phyloP scores from a whole-genome alignment of 2,329 filamentous ascomycete genomes.

The Geosmithia putterillii region DNA sequence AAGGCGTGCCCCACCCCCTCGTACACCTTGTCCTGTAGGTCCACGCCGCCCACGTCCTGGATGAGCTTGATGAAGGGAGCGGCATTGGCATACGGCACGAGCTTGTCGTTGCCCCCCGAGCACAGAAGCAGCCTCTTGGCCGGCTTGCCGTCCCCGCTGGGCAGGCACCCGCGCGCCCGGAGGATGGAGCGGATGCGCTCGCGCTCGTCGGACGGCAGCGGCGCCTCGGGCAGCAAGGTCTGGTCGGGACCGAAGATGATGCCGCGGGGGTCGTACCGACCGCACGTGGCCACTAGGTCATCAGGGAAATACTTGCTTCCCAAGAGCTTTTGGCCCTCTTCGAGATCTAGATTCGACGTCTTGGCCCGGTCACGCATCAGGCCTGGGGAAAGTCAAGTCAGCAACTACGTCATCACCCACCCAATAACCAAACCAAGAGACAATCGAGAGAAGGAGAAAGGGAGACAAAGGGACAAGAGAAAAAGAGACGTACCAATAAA shows the following conservation, averaged over 20 bases:
- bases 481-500: slow-evolving; percentile 47
- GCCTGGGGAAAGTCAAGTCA: slow-evolving; percentile 15
- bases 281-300: slow-evolving; percentile 50
- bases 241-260: slow-evolving; percentile 48
- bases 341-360: slow-evolving; percentile 41
- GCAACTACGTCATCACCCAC: not conserved
- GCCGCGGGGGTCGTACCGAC: slow-evolving; percentile 61
- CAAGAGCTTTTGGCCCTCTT: slow-evolving; percentile 48
- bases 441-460: not conserved
- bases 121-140: slow-evolving; percentile 55
- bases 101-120: slow-evolving; percentile 54
- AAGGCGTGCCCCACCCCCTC: slow-evolving; percentile 59
- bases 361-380: slow-evolving; percentile 71
- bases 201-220: slow-evolving; percentile 22
- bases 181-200: slow-evolving; percentile 31
- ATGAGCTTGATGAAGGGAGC: slow-evolving; percentile 51
- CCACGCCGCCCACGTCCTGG: slow-evolving; percentile 42
- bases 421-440: not conserved
- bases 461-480: slow-evolving; percentile 7
- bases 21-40: slow-evolving; percentile 55
- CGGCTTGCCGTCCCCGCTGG: too few species aligned
- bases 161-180: slow-evolving; percentile 28
- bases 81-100: slow-evolving; percentile 56
- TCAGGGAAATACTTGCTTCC: slow-evolving; percentile 68
- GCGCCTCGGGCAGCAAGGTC: slow-evolving; percentile 16